phyloP scores from a whole-genome alignment of 2,329 filamentous ascomycete genomes.

The Salinomyces thailandicus region DNA sequence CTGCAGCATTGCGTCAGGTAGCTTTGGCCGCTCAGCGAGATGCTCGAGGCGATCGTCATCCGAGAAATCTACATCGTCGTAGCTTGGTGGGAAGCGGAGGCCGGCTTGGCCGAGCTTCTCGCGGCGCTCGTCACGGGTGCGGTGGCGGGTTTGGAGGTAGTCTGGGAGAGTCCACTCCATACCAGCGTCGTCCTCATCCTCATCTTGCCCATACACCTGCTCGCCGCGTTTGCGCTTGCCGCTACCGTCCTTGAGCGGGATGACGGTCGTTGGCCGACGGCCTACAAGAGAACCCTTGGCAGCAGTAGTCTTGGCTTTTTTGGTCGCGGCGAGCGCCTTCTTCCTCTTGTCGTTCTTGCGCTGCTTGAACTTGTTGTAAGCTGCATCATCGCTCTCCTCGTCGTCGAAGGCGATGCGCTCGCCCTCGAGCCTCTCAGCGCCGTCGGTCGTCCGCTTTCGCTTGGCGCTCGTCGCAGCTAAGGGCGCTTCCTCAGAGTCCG shows the following conservation, averaged over 20 bases:
- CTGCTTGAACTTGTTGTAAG: conserved; percentile 56
- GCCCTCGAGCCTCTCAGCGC: conserved; percentile 5
- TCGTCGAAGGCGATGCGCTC: conserved; percentile 29
- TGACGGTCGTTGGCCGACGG: conserved; percentile 12
- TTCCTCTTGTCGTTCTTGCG: conserved; percentile 46
- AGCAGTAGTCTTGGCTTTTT: conserved; percentile 36
- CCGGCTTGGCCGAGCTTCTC: conserved; percentile 55
- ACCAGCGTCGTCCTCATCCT: conserved; percentile 43
- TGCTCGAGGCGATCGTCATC: conserved; percentile 55
- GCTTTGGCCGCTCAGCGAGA: conserved; percentile 58
- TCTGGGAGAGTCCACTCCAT: conserved; percentile 56
- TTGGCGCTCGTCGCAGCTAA: conserved; percentile 3
- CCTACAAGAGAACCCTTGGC: conserved; percentile 31
- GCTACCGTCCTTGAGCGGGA: conserved; percentile 8
- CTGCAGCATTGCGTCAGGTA: conserved; percentile 54
- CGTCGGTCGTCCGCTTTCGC: conserved; percentile 3
- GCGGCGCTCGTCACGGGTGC: conserved; percentile 55
- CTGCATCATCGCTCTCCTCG: conserved; percentile 45
- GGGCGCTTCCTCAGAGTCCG: conserved; percentile 5
- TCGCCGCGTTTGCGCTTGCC: conserved; percentile 4
- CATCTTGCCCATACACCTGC: conserved; percentile 17
- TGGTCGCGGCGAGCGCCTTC: conserved; percentile 39
- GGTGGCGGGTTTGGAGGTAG: conserved; percentile 59
- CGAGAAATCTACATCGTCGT: conserved; percentile 64
- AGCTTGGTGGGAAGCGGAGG: conserved; percentile 66